A percentile compares a stretch with the other conserved stretches of the same genome.
phyloP scores from a whole-genome alignment of 2,329 filamentous ascomycete species.

The Ascochyta viciae-villosae region DNA sequence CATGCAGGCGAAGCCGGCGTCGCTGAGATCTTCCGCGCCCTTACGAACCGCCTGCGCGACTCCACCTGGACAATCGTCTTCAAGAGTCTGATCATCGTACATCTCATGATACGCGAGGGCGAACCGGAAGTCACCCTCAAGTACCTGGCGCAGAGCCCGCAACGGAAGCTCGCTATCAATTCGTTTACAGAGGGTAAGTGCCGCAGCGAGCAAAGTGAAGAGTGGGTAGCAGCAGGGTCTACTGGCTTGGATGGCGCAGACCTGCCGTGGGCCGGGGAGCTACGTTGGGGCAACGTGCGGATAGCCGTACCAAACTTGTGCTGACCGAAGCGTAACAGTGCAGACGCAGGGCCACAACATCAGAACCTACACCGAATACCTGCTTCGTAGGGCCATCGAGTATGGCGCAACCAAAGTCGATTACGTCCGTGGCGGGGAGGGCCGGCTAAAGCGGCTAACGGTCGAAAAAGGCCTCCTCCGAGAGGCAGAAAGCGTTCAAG shows the following conservation, averaged over 20 bases:
- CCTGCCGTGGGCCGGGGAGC: neutral
- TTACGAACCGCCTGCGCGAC: conserved; percentile 88
- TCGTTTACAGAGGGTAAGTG: conserved; percentile 87
- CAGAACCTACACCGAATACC: conserved; percentile 86
- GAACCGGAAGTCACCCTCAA: conserved; percentile 85
- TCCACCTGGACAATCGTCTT: conserved; percentile 99
- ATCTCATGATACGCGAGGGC: conserved; percentile 97
- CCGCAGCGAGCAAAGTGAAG: neutral
- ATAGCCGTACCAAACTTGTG: conserved; percentile 13
- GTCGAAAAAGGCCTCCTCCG: conserved; percentile 92
- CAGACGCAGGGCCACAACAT: conserved; percentile 97
- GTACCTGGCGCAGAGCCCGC: conserved; percentile 80
- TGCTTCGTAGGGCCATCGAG: conserved; percentile 80
- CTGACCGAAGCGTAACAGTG: conserved; percentile 67
- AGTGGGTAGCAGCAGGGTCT: neutral
- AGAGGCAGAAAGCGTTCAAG: conserved; percentile 90
- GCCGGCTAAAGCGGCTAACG: conserved; percentile 80
- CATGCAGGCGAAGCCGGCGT: conserved; percentile 94
- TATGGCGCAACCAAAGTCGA: conserved; percentile 87
- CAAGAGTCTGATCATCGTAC: conserved; percentile 94
- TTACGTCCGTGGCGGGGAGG: conserved; percentile 84
- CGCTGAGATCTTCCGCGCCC: conserved; percentile 90
- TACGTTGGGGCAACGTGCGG: neutral
- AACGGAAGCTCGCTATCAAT: conserved; percentile 82
- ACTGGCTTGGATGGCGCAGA: neutral